phyloP scores from a whole-genome alignment of 2,329 filamentous ascomycete genomes.

The Hymenoscyphus occultus region DNA sequence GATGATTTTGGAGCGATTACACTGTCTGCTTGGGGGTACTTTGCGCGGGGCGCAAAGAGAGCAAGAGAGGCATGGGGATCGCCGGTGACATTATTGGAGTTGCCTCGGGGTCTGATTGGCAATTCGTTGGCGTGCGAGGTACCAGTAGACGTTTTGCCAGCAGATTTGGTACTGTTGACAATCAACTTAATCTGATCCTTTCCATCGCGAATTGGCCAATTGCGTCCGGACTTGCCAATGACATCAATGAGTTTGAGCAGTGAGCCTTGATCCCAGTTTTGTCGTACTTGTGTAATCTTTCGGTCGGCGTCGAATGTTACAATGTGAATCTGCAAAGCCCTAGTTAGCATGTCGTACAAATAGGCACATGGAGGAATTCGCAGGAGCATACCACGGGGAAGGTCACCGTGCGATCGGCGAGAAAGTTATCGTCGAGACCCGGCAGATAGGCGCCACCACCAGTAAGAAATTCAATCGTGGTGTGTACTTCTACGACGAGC shows the following conservation, averaged over 20 bases:
- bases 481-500: constrained; percentile 76
- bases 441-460: constrained; percentile 86
- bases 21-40: constrained; percentile 51
- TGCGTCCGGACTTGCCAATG: constrained; percentile 84
- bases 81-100: constrained; percentile 53
- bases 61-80: constrained; percentile 70
- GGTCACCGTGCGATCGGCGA: constrained; percentile 75
- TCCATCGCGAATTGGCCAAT: constrained; percentile 92
- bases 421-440: constrained; percentile 88
- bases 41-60: constrained; percentile 69
- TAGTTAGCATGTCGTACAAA: constrained; percentile 18
- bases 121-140: constrained; percentile 29
- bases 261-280: constrained; percentile 93
- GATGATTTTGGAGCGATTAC: constrained; percentile 63
- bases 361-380: not conserved
- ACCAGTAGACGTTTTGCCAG: constrained; percentile 38
- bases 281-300: constrained; percentile 82
- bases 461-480: constrained; percentile 74
- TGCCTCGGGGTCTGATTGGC: constrained; percentile 47
- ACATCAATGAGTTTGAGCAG: constrained; percentile 91
- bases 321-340: constrained; percentile 67
- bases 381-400: constrained; percentile 70
- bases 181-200: constrained; percentile 81
- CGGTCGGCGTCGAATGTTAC: constrained; percentile 74
- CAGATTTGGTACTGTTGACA: constrained; percentile 53